Conservation (phyloP, 106 monocot species). For the Cymbidium sinense region DNA sequence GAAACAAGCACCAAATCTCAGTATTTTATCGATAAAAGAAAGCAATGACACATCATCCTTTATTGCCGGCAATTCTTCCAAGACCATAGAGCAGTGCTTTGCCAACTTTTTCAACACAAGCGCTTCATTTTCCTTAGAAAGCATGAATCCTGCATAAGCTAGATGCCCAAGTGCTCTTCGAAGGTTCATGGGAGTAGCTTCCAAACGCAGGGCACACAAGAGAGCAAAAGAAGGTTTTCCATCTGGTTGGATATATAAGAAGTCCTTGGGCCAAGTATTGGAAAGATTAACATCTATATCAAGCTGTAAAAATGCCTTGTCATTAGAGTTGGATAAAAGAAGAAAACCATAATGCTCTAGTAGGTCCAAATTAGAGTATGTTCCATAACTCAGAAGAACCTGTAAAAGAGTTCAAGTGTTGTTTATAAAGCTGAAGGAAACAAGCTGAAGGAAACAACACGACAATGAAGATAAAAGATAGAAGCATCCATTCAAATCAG, state of each 20-base stretch:
- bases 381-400: conserved; percentile 91
- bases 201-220: conserved; percentile 53
- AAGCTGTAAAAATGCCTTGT: conserved; percentile 58
- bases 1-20: conserved; percentile 9
- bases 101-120: conserved; percentile 56
- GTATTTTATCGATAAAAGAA: conserved; percentile 25
- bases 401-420: conserved; percentile 12
- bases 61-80: conserved; percentile 33
- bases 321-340: conserved; percentile 64
- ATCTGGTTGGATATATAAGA: conserved; percentile 72
- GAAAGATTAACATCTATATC: conserved; percentile 24
- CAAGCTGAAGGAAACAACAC: not conserved
- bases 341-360: conserved; percentile 96
- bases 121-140: conserved; percentile 68
- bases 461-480: not conserved
- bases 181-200: conserved; percentile 49
- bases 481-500: not conserved
- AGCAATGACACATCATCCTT: conserved; percentile 38
- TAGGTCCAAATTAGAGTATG: conserved; percentile 91
- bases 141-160: conserved; percentile 43
- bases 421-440: not conserved
- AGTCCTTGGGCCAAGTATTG: conserved; percentile 59
- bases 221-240: conserved; percentile 85
- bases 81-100: conserved; percentile 33
- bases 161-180: conserved; percentile 37